A percentile compares a stretch with the other conserved stretches of the same genome.
phyloP scores from a whole-genome alignment of 2,329 filamentous ascomycete genomes.

The Botryotinia calthae region DNA sequence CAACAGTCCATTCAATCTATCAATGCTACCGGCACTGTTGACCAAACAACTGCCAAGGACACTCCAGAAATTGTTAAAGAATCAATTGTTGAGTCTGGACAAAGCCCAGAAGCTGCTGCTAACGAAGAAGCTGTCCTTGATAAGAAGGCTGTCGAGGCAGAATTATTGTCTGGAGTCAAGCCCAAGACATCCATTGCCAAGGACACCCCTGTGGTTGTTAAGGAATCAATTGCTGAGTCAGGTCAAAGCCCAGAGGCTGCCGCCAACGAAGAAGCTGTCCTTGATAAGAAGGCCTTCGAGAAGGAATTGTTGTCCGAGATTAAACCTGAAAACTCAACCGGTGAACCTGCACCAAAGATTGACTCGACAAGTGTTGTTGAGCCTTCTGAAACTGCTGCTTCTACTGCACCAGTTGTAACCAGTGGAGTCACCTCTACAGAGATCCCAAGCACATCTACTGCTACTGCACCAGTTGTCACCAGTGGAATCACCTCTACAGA shows the following conservation, averaged over 20 bases:
- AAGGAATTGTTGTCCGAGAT: conserved; percentile 68
- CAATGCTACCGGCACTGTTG: conserved; percentile 37
- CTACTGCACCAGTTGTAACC: conserved; percentile 12
- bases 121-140: conserved; percentile 68
- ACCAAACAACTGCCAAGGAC: conserved; percentile 48
- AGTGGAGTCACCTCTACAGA: conserved; percentile 12
- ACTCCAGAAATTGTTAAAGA: conserved; percentile 57
- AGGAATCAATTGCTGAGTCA: conserved; percentile 56
- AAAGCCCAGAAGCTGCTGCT: conserved; percentile 67
- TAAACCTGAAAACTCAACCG: conserved; percentile 41
- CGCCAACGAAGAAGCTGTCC: conserved; percentile 63
- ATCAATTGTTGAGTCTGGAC: conserved; percentile 56
- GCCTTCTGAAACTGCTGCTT: conserved; percentile 24
- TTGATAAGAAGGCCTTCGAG: conserved; percentile 74
- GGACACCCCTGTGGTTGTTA: conserved; percentile 55
- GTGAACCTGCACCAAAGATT: conserved; percentile 33
- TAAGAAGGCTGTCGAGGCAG: conserved; percentile 71
- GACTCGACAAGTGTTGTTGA: conserved; percentile 42
- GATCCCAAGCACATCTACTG: neutral
- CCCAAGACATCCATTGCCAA: conserved; percentile 41
- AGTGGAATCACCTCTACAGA: conserved; percentile 10
- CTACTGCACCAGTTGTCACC: conserved; percentile 8
- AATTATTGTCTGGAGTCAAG: conserved; percentile 66
- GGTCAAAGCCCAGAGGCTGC: conserved; percentile 68
- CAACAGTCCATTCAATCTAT: conserved; percentile 52